Conservation (phyloP, 1,284 basidiomycete species). For the Cerrena zonata region DNA sequence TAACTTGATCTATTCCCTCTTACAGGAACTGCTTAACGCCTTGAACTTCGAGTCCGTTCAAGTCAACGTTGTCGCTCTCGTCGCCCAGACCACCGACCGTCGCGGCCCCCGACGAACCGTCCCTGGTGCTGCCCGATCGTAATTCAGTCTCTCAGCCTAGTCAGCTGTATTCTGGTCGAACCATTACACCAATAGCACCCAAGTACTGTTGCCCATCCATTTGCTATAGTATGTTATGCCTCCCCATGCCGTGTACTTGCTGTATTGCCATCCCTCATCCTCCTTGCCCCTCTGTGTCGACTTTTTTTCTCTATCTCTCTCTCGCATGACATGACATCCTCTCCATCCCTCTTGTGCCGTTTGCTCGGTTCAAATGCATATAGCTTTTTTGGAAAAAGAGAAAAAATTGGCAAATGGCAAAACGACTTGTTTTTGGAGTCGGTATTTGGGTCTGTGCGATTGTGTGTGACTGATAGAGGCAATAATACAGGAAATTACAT, state of each 20-base stretch:
- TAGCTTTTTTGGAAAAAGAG: neutral
- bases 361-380: neutral
- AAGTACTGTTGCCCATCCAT: too few species aligned
- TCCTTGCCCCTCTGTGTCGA: neutral
- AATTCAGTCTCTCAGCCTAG: slow-evolving; percentile 13
- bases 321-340: neutral
- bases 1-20: neutral
- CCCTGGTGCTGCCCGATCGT: slow-evolving; percentile 68
- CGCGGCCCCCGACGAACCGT: slow-evolving; percentile 76
- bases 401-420: too few species aligned
- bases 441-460: too few species aligned
- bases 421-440: too few species aligned
- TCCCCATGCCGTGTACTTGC: slow-evolving; percentile 21
- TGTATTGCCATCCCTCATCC: neutral
- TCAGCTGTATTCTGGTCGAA: too few species aligned
- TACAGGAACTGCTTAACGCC: slow-evolving; percentile 75
- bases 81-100: slow-evolving; percentile 68
- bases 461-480: too few species aligned
- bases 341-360: too few species aligned
- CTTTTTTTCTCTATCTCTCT: neutral
- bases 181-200: too few species aligned
- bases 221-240: slow-evolving; percentile 20
- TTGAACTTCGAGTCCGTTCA: slow-evolving; percentile 89
- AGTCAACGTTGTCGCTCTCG: slow-evolving; percentile 65
- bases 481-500: too few species aligned